These are phyloP conservation scores for Calonectria pauciramosa DNA, from an alignment of 2,329 filamentous ascomycete species.

Conservation along the genomic window DNA sequence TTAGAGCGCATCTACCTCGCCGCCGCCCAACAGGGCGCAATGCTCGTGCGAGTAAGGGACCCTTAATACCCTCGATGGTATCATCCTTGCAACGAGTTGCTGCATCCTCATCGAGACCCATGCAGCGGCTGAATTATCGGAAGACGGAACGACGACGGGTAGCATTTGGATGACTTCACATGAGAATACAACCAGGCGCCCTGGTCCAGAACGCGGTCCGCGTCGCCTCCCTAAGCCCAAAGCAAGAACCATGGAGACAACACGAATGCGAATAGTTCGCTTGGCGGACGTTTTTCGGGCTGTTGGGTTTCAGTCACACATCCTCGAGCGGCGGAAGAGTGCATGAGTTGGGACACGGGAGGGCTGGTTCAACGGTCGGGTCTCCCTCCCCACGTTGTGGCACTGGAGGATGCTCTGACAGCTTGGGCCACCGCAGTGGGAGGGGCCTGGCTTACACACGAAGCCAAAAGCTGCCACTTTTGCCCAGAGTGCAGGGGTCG, in stretches of 20 bases:
- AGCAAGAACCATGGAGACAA: background rate
- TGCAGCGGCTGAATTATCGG: slow-evolving; percentile 9
- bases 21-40: background rate
- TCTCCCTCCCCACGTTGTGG: slow-evolving; percentile 11
- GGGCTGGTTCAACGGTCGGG: slow-evolving; percentile 1
- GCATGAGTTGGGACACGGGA: slow-evolving; percentile 23
- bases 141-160: background rate
- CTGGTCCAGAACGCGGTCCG: background rate
- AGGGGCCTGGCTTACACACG: slow-evolving; percentile 12
- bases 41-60: background rate
- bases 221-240: background rate
- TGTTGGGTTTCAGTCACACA: slow-evolving; percentile 19
- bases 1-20: slow-evolving; percentile 17
- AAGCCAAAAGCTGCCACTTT: slow-evolving; percentile 2
- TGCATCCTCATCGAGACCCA: background rate
- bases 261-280: slow-evolving; percentile 10
- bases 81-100: slow-evolving; percentile 6
- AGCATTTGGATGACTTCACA: slow-evolving; percentile 7
- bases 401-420: background rate
- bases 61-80: background rate
- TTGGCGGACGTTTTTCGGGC: slow-evolving; percentile 11
- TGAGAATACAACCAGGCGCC: background rate
- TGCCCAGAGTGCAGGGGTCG: slow-evolving; percentile 15
- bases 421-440: background rate
- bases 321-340: background rate